These are phyloP conservation scores for Cicer cuneatum DNA, from an alignment of 306 rosid species.

Conservation along the genomic window DNA sequence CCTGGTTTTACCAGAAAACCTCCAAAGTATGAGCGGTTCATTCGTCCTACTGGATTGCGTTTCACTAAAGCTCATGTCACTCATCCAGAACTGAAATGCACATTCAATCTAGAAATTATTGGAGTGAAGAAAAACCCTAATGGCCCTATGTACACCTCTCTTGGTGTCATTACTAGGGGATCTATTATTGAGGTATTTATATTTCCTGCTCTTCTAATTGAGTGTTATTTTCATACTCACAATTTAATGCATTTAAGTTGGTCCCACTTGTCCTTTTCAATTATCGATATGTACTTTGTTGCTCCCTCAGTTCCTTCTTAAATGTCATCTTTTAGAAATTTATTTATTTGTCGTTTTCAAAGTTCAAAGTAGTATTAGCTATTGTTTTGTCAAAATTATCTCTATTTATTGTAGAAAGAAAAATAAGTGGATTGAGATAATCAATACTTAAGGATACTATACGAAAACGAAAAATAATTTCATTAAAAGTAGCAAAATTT, in stretches of 20 bases:
- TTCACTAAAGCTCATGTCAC: constrained; percentile 96
- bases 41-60: constrained; percentile 87
- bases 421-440: too few species aligned
- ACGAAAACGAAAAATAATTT: too few species aligned
- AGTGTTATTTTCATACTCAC: constrained; percentile 16
- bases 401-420: too few species aligned
- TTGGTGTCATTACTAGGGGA: constrained; percentile 97
- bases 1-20: constrained; percentile 94
- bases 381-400: too few species aligned
- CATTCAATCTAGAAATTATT: constrained; percentile 89
- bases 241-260: background rate
- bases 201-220: background rate
- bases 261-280: background rate
- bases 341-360: too few species aligned
- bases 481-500: too few species aligned
- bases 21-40: constrained; percentile 91
- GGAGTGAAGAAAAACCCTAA: constrained; percentile 97
- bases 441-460: too few species aligned
- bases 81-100: constrained; percentile 94
- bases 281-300: background rate
- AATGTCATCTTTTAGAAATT: too few species aligned
- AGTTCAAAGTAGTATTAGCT: too few species aligned
- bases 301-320: too few species aligned
- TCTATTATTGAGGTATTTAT: constrained; percentile 82
- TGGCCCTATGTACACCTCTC: constrained; percentile 90